Evolutionary conservation across 768 basidiomycete species (phyloP).

Genomic region (Xerocomus brunneocitrinus): DNA sequence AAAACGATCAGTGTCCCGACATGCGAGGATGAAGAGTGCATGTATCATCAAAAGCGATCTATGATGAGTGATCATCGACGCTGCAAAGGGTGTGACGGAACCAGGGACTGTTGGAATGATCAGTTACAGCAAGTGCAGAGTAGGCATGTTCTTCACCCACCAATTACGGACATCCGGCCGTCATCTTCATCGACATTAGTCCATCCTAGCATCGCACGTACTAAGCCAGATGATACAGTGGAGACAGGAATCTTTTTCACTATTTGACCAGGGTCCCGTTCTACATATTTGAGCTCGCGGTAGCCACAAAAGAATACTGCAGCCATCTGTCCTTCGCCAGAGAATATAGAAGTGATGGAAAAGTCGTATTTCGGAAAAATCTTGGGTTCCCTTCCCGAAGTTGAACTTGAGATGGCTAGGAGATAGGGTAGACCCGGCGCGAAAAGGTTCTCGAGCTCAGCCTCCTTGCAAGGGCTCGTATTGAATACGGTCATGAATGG

Average conservation of each 20-base stretch:
- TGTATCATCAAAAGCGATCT: slow-evolving; percentile 8
- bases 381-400: slow-evolving; percentile 5
- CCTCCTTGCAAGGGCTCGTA: slow-evolving; percentile 4
- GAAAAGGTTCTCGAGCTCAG: slow-evolving; percentile 9
- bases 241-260: background rate
- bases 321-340: too few relatives aligned
- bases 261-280: background rate
- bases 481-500: slow-evolving; percentile 8
- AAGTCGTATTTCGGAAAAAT: slow-evolving; percentile 1
- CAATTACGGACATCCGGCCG: background rate
- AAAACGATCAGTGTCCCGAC: background rate
- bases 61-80: slow-evolving; percentile 1
- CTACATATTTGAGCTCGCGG: background rate
- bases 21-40: slow-evolving; percentile 9
- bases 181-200: slow-evolving; percentile 1
- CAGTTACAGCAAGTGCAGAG: background rate
- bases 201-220: background rate
- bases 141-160: background rate
- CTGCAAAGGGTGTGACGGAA: background rate
- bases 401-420: slow-evolving; percentile 6
- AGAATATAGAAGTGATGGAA: background rate
- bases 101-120: slow-evolving; percentile 1
- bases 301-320: background rate
- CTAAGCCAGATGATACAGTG: background rate
- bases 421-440: slow-evolving; percentile 9